Conservation (phyloP, 352 stramenopile species). For the Phytophthora rubi region DNA sequence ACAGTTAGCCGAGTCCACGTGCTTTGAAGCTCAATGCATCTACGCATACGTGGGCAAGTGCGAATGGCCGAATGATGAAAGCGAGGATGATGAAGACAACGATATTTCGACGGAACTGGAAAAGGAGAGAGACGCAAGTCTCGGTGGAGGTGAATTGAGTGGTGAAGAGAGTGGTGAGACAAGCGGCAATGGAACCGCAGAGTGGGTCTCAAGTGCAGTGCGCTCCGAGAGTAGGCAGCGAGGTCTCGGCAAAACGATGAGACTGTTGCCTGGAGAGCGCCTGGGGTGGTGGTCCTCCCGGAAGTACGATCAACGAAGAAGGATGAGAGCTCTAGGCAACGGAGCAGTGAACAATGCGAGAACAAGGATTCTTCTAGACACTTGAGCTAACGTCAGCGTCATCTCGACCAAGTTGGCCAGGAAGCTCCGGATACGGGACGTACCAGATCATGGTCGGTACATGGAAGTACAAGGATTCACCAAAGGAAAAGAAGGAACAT, state of each 20-base stretch:
- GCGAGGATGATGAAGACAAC: background rate
- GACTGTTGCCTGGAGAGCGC: background rate
- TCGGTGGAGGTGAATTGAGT: background rate
- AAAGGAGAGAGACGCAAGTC: background rate
- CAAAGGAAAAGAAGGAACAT: background rate
- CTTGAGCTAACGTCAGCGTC: background rate
- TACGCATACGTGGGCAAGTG: background rate
- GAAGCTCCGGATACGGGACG: background rate
- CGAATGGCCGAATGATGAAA: background rate
- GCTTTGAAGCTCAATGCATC: background rate
- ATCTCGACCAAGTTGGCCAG: background rate
- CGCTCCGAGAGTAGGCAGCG: background rate
- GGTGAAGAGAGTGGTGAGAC: background rate
- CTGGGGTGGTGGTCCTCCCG: background rate
- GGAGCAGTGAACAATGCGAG: background rate
- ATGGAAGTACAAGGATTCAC: conserved; percentile 1
- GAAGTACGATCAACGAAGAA: background rate
- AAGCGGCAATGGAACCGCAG: background rate
- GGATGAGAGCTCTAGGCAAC: background rate
- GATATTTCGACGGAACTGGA: background rate
- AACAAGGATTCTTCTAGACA: background rate
- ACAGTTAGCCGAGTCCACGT: conserved; percentile 12
- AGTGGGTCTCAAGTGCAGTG: background rate
- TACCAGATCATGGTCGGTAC: too few species aligned
- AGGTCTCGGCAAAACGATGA: background rate